phyloP scores from a whole-genome alignment of 352 stramenopile genomes.

The Phytophthora cactorum region DNA sequence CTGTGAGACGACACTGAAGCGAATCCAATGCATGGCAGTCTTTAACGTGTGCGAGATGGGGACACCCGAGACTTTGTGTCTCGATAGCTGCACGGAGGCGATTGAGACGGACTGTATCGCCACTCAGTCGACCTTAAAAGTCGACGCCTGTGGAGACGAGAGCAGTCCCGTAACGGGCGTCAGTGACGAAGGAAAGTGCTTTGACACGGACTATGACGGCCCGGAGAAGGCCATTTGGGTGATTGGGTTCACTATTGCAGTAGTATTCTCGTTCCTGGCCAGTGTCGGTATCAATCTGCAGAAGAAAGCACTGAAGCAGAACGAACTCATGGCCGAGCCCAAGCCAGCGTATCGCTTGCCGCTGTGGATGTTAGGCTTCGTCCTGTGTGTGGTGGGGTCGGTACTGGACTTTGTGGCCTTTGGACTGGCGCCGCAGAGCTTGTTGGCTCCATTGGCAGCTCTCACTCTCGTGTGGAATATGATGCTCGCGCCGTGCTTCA shows the following conservation, averaged over 20 bases:
- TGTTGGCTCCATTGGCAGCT: conserved; percentile 86
- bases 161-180: conserved; percentile 32
- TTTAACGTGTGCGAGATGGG: conserved; percentile 82
- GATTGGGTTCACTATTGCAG: conserved; percentile 79
- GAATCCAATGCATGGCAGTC: conserved; percentile 56
- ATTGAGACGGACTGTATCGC: conserved; percentile 54
- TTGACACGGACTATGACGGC: conserved; percentile 67
- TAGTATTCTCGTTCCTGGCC: conserved; percentile 85
- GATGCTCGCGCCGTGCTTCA: conserved; percentile 87
- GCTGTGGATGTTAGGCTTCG: conserved; percentile 85
- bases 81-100: conserved; percentile 45
- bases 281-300: conserved; percentile 88
- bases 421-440: conserved; percentile 87
- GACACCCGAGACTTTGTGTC: conserved; percentile 60
- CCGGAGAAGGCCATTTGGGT: conserved; percentile 73
- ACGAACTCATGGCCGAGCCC: conserved; percentile 53
- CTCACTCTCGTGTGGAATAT: conserved; percentile 94
- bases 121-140: conserved; percentile 20
- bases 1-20: conserved; percentile 49
- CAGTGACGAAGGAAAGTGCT: conserved; percentile 71
- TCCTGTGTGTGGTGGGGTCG: conserved; percentile 81
- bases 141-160: conserved; percentile 41
- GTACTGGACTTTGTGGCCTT: conserved; percentile 93
- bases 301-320: conserved; percentile 87
- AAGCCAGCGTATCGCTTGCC: conserved; percentile 78